A percentile compares a stretch with the other conserved stretches of the same genome.
phyloP scores from a whole-genome alignment of 1,284 basidiomycete genomes.

The Abortiporus biennis region DNA sequence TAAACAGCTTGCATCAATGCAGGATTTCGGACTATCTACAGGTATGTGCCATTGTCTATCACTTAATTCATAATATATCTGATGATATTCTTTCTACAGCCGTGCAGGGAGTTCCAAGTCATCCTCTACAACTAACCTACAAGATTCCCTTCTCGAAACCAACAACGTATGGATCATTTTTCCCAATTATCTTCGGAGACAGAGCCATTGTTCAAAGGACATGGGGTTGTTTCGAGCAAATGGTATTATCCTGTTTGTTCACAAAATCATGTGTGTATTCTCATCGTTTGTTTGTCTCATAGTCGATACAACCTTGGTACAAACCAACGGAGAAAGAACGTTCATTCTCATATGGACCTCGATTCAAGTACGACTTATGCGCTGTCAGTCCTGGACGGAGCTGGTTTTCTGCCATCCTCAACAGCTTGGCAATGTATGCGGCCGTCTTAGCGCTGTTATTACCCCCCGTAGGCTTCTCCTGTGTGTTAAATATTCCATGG shows the following conservation, averaged over 20 bases:
- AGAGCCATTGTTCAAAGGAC: conserved; percentile 73
- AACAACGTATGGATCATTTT: conserved; percentile 49
- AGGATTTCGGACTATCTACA: conserved; percentile 52
- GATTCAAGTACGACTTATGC: conserved; percentile 76
- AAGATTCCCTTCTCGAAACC: conserved; percentile 39
- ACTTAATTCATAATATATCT: too few relatives aligned
- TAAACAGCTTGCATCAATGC: conserved; percentile 26
- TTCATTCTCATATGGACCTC: conserved; percentile 46
- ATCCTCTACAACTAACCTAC: conserved; percentile 37
- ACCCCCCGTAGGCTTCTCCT: too few relatives aligned
- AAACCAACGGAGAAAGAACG: conserved; percentile 1
- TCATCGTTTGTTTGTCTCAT: background rate
- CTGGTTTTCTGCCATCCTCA: conserved; percentile 37
- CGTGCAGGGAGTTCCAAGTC: conserved; percentile 38
- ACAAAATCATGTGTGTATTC: background rate
- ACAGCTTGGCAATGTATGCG: conserved; percentile 32
- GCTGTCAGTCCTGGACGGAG: conserved; percentile 34
- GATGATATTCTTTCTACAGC: too few relatives aligned
- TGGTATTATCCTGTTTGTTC: conserved; percentile 19
- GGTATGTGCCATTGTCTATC: too few relatives aligned
- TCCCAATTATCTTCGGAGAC: conserved; percentile 61
- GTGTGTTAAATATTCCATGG: too few relatives aligned
- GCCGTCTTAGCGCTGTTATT: too few relatives aligned
- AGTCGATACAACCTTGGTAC: background rate
- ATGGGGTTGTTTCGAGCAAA: conserved; percentile 68